These are phyloP conservation scores for Dactylellina drechsleri DNA, from an alignment of 2,329 filamentous ascomycete species.

Conservation along the genomic window DNA sequence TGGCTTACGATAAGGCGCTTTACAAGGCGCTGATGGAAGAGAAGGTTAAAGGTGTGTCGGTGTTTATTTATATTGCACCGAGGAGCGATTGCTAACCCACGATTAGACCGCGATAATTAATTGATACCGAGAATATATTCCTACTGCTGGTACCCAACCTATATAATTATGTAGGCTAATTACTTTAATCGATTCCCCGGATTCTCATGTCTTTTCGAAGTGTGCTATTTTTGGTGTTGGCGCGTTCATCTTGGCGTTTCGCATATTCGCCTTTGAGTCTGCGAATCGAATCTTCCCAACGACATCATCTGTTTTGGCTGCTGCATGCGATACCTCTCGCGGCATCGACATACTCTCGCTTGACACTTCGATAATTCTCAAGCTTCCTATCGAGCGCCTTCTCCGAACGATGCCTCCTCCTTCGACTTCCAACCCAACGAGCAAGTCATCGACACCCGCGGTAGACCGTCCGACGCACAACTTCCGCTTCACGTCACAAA, in stretches of 20 bases:
- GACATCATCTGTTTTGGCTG: too few relatives aligned
- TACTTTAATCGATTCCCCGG: too few relatives aligned
- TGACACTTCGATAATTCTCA: background rate
- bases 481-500: constrained; percentile 78
- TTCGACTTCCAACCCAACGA: constrained; percentile 22
- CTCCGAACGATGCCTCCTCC: constrained; percentile 25
- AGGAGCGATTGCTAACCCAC: background rate
- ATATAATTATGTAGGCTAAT: too few relatives aligned
- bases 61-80: constrained; percentile 14
- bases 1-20: constrained; percentile 27
- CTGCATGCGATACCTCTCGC: too few relatives aligned
- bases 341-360: background rate
- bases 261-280: too few relatives aligned
- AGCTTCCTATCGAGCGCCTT: background rate
- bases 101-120: too few relatives aligned
- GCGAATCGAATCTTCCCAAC: too few relatives aligned
- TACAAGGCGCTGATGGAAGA: constrained; percentile 30
- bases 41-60: constrained; percentile 20
- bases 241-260: too few relatives aligned
- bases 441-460: constrained; percentile 57
- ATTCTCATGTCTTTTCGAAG: too few relatives aligned
- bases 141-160: too few relatives aligned
- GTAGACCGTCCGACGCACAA: constrained; percentile 59
- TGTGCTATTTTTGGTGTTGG: constrained; percentile 44
- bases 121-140: too few relatives aligned